Evolutionary conservation across 176 grass and related monocot genomes (phyloP), one percentile per base, ranked within the genome.

Genomic region (Hsuehochloa calcarea): DNA sequence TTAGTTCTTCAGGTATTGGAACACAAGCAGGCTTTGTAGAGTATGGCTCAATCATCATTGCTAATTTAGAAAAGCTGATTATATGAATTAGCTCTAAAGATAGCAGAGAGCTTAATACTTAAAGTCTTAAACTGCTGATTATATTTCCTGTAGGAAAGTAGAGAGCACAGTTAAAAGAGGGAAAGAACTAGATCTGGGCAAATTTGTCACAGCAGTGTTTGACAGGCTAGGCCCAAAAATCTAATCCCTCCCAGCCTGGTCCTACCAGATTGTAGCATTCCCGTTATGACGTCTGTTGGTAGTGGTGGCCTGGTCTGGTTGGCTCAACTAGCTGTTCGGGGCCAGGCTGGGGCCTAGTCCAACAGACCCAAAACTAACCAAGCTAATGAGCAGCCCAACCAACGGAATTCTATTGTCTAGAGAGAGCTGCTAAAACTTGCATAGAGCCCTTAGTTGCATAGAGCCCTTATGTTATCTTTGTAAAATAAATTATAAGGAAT

Each of bases 281-380:
- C 61, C 20, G 25, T 31, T 64, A 46, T 64, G 23, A 46, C 64
- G 59, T 46, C 47, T 29, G 27, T 79, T 63, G 25, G 3, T 65
- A 47, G 12, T 20, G 14, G 5, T 79, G 63, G 29, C 26, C 77
- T 79, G 59, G 41, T 41, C 15, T 34, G 23, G 23, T 64, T 64
- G 56, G 5, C 76, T 29, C 12, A 22, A 63, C 62, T 64, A 31
- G 25, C 56, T 62, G 58, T 17, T 63, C 4, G 17, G 25, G 4
- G 3, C 9, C 22, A 25, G 58, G 58, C 1, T 63, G 61, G 9
- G 23, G 0, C 5, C 1, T 31, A 64, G 13, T 64, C 12, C 26
- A 64, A 64, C 61, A 15, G 58, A 12, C 14, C 61, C 61, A 78
- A 45, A 62, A 78, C 41, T 79, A 64, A 78, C 10, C 43, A 79